These are phyloP conservation scores for Corymbia maculata DNA, from an alignment of 345 rosid genomes.

Conservation along the genomic window DNA sequence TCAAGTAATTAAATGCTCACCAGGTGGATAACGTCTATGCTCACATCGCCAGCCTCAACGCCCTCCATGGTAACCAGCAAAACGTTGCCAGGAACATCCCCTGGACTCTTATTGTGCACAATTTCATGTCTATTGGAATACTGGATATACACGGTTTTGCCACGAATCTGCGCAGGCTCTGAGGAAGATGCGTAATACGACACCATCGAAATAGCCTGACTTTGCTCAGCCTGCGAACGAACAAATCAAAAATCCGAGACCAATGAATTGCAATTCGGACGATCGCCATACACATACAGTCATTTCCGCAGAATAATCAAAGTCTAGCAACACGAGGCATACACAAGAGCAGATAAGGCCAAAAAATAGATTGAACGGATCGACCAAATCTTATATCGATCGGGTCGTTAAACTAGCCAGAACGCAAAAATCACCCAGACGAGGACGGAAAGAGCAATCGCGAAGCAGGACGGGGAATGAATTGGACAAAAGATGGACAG, in stretches of 20 bases:
- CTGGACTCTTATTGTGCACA: slow-evolving; percentile 94
- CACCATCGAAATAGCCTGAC: slow-evolving; percentile 96
- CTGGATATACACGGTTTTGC: slow-evolving; percentile 90
- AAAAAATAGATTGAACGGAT: not conserved
- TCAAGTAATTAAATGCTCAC: slow-evolving; percentile 27
- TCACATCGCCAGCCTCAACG: slow-evolving; percentile 85
- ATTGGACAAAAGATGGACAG: not conserved
- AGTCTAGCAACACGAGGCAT: not conserved
- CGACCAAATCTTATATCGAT: not conserved
- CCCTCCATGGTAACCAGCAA: slow-evolving; percentile 91
- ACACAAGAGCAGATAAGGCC: not conserved
- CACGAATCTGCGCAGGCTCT: slow-evolving; percentile 93
- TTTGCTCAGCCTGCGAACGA: slow-evolving; percentile 53
- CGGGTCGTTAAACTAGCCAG: not conserved
- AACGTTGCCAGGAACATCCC: slow-evolving; percentile 95
- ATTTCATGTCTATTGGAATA: slow-evolving; percentile 94
- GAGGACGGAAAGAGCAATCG: not conserved
- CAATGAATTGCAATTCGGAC: not conserved
- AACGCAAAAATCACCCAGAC: not conserved
- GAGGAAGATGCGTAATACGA: slow-evolving; percentile 97
- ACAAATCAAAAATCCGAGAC: not conserved
- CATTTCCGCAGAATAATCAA: not conserved
- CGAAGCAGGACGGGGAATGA: not conserved
- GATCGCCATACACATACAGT: not conserved
- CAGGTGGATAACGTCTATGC: slow-evolving; percentile 92